These are phyloP conservation scores for Coniochaeta hoffmannii DNA, from an alignment of 2,329 filamentous ascomycete species.

Conservation along the genomic window DNA sequence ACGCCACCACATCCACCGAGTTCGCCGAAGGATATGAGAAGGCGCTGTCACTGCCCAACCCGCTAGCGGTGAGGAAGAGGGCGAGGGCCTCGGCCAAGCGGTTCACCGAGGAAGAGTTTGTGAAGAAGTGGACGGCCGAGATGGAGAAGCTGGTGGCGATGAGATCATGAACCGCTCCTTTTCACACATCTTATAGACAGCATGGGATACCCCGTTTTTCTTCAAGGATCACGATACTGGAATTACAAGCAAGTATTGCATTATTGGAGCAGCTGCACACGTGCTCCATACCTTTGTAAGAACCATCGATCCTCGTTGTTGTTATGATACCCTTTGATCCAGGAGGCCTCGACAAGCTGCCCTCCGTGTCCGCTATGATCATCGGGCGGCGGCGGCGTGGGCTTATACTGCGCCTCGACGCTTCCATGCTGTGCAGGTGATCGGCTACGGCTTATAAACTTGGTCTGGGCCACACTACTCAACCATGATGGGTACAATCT, in stretches of 20 bases:
- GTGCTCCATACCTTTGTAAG: no score
- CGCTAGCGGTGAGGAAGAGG: conserved; percentile 64
- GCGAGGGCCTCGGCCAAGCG: conserved; percentile 72
- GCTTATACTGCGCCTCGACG: no score
- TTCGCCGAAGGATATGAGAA: conserved; percentile 77
- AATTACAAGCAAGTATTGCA: background rate
- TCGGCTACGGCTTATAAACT: no score
- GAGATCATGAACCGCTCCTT: conserved; percentile 3
- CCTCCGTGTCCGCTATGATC: no score
- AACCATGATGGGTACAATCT: background rate
- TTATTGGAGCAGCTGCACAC: no score
- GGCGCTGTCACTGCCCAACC: conserved; percentile 66
- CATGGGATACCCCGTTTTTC: conserved; percentile 2
- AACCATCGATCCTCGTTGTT: no score
- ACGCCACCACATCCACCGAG: conserved; percentile 68
- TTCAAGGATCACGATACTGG: background rate
- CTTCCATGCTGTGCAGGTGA: no score
- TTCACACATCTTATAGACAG: background rate
- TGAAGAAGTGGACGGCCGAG: conserved; percentile 66
- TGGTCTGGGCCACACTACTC: no score
- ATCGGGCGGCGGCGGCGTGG: no score
- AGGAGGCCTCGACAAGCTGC: no score
- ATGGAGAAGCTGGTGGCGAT: conserved; percentile 61
- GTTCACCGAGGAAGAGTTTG: conserved; percentile 86
- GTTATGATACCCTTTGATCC: no score